A percentile compares a stretch with the other conserved stretches of the same genome.
These are phyloP conservation scores for Exophiala mesophila DNA, from an alignment of 2,329 filamentous ascomycete species.

Conservation along the genomic window DNA sequence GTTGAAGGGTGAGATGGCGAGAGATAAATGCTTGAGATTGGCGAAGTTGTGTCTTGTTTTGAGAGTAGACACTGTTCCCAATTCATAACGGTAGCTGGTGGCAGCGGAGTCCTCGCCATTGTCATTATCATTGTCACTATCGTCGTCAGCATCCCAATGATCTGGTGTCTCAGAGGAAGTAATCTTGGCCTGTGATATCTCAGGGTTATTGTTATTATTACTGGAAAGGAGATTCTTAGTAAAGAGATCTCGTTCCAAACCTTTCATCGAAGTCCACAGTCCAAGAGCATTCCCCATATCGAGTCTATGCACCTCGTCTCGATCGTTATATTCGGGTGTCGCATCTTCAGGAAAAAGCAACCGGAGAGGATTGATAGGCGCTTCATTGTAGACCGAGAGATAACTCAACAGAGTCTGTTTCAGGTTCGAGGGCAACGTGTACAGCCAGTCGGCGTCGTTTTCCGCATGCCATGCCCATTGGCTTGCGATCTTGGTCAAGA, in stretches of 20 bases:
- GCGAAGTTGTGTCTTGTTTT: slow-evolving; percentile 36
- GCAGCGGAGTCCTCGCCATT: too few species aligned
- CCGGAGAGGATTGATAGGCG: slow-evolving; percentile 42
- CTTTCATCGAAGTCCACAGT: slow-evolving; percentile 44
- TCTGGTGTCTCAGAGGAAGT: slow-evolving; percentile 26
- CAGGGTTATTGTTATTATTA: neutral
- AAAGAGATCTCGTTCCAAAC: slow-evolving; percentile 43
- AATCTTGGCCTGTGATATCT: too few species aligned
- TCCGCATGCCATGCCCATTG: slow-evolving; percentile 55
- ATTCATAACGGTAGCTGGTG: neutral
- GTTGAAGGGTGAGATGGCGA: slow-evolving; percentile 47
- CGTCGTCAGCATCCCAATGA: slow-evolving; percentile 39
- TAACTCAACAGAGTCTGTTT: slow-evolving; percentile 55
- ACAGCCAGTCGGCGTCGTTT: slow-evolving; percentile 53
- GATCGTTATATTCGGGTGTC: slow-evolving; percentile 23
- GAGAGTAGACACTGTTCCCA: slow-evolving; percentile 1
- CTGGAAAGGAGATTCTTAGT: neutral
- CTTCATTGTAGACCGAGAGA: slow-evolving; percentile 47
- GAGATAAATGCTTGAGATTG: slow-evolving; percentile 54
- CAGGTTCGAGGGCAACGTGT: slow-evolving; percentile 46
- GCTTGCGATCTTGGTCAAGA: slow-evolving; percentile 50
- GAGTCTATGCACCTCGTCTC: slow-evolving; percentile 45
- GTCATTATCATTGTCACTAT: slow-evolving; percentile 2
- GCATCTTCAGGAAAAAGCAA: slow-evolving; percentile 41
- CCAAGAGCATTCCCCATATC: slow-evolving; percentile 52